Evolutionary conservation across 176 grass and related monocot genomes (phyloP).

Genomic region (barley (Hordeum vulgare)): DNA sequence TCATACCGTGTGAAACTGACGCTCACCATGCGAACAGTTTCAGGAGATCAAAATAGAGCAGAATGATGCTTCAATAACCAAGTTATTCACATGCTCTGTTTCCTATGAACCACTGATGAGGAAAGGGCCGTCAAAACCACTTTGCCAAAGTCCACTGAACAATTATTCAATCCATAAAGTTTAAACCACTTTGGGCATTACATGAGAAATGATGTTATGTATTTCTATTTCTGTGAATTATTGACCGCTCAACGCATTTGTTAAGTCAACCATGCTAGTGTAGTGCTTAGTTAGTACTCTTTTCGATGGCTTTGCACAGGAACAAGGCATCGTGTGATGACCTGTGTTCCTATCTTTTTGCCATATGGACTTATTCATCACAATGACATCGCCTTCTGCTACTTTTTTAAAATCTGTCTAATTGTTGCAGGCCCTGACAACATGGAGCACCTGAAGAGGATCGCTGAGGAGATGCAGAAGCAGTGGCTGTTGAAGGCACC

Average conservation of each 20-base stretch:
- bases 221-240: not conserved
- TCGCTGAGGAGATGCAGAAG: too few species aligned
- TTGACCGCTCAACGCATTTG: too few species aligned
- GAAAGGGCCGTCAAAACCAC: slow-evolving; percentile 70
- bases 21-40: not conserved
- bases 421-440: too few species aligned
- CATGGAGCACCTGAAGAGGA: too few species aligned
- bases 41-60: slow-evolving; percentile 45
- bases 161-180: not conserved
- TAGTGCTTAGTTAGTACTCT: not conserved
- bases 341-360: not conserved
- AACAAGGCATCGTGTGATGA: not conserved
- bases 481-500: too few species aligned
- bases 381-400: too few species aligned
- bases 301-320: not conserved
- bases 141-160: not conserved
- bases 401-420: too few species aligned
- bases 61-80: slow-evolving; percentile 19
- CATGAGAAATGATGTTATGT: not conserved
- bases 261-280: not conserved
- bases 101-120: slow-evolving; percentile 76
- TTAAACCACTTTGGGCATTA: not conserved
- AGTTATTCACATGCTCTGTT: slow-evolving; percentile 70
- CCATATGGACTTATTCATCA: too few species aligned
- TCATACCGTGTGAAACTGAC: too few species aligned